These are phyloP conservation scores for Polytrichum commune DNA, from an alignment of 225 moss, liverwort and hornwort genomes.

Conservation along the genomic window DNA sequence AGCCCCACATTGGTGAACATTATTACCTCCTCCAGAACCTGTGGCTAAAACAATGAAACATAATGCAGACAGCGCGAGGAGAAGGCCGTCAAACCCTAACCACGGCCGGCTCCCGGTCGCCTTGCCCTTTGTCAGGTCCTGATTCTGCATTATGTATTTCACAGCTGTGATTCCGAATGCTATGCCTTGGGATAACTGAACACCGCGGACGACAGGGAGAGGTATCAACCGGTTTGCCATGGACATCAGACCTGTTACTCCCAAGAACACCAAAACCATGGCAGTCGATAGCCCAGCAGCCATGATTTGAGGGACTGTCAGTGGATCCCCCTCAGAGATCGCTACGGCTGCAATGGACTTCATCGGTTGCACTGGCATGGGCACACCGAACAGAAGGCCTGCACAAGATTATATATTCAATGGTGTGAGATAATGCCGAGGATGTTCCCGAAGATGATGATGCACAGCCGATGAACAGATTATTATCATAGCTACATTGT, in stretches of 20 bases:
- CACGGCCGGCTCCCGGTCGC: slow-evolving; percentile 44
- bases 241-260: slow-evolving; percentile 72
- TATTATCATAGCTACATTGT: too few relatives aligned
- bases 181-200: slow-evolving; percentile 80
- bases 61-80: slow-evolving; percentile 61
- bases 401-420: slow-evolving; percentile 2
- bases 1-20: slow-evolving; percentile 22
- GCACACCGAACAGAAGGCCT: slow-evolving; percentile 75
- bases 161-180: slow-evolving; percentile 71
- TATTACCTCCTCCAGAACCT: slow-evolving; percentile 37
- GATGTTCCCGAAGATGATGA: too few relatives aligned
- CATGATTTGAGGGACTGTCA: slow-evolving; percentile 87
- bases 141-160: slow-evolving; percentile 68
- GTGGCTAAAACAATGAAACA: slow-evolving; percentile 56
- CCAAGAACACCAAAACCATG: slow-evolving; percentile 52
- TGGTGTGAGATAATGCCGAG: too few relatives aligned
- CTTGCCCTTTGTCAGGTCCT: slow-evolving; percentile 58
- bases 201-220: slow-evolving; percentile 65
- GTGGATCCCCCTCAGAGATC: slow-evolving; percentile 62
- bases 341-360: slow-evolving; percentile 89
- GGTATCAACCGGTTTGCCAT: slow-evolving; percentile 67
- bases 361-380: slow-evolving; percentile 97
- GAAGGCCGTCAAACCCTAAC: slow-evolving; percentile 65
- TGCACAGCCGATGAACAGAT: too few relatives aligned
- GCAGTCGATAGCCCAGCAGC: slow-evolving; percentile 74